phyloP scores from a whole-genome alignment of 108 stramenopile genomes.

The Epipyxis sp. region DNA sequence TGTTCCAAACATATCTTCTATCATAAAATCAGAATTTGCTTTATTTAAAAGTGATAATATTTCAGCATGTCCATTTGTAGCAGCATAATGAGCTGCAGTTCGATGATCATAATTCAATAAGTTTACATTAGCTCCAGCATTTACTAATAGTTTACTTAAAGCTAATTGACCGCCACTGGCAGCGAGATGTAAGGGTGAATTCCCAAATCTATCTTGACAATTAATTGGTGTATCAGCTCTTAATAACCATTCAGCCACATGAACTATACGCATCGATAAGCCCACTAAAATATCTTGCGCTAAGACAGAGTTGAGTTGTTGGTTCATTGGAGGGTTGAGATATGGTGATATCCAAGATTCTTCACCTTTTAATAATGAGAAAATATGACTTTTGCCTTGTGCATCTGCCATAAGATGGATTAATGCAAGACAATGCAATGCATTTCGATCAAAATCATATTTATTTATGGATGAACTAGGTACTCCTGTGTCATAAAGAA shows the following conservation, averaged over 20 bases:
- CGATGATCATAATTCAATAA: neutral
- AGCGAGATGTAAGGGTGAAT: conserved; percentile 36
- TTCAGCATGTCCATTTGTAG: conserved; percentile 13
- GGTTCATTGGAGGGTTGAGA: conserved; percentile 15
- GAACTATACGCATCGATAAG: neutral
- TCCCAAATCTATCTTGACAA: neutral
- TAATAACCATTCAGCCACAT: neutral
- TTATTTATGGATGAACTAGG: neutral
- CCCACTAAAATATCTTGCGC: neutral
- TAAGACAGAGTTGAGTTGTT: neutral
- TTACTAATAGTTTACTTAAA: neutral
- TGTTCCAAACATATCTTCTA: neutral
- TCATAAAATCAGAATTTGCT: neutral
- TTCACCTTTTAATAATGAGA: neutral
- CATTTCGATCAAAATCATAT: neutral
- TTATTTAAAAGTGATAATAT: neutral
- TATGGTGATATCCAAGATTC: neutral
- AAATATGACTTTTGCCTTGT: neutral
- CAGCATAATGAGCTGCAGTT: conserved; percentile 29
- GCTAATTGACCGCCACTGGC: neutral
- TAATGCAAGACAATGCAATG: conserved; percentile 12
- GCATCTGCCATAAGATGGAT: conserved; percentile 22
- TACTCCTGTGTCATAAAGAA: neutral
- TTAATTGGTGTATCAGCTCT: neutral
- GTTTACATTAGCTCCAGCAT: conserved; percentile 14